Percentiles rank a stretch among this genome's conserved stretches.
Evolutionary conservation across 352 stramenopile species (phyloP).

Genomic region (Phytophthora fragariaefolia): DNA sequence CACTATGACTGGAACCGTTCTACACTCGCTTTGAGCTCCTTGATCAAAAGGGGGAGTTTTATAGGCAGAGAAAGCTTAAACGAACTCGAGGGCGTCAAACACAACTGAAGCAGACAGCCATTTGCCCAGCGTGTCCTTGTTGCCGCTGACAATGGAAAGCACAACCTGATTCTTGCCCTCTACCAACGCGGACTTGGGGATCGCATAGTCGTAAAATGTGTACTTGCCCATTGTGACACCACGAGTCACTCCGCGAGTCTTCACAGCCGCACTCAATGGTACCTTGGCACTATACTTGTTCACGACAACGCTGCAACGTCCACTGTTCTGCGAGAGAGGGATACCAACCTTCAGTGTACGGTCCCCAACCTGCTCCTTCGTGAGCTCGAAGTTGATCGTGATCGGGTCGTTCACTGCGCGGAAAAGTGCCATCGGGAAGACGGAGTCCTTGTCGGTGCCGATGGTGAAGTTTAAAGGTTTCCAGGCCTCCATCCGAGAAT

Average conservation of each 20-base stretch:
- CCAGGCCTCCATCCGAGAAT: conserved; percentile 48
- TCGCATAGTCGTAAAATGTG: conserved; percentile 53
- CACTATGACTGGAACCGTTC: no score
- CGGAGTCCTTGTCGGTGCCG: conserved; percentile 28
- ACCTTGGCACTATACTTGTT: conserved; percentile 49
- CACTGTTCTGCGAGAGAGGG: conserved; percentile 51
- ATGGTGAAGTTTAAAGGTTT: conserved; percentile 37
- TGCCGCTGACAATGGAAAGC: conserved; percentile 52
- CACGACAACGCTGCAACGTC: conserved; percentile 43
- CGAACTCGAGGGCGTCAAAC: conserved; percentile 58
- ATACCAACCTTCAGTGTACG: conserved; percentile 54
- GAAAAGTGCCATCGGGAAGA: conserved; percentile 61
- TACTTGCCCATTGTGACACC: conserved; percentile 58
- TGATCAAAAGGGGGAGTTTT: neutral
- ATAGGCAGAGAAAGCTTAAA: conserved; percentile 20
- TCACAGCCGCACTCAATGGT: conserved; percentile 42
- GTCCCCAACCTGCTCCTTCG: conserved; percentile 29
- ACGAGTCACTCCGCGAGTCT: conserved; percentile 55
- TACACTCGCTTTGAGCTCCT: neutral
- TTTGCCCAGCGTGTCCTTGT: conserved; percentile 39
- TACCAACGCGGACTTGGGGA: conserved; percentile 44
- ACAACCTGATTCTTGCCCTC: conserved; percentile 44
- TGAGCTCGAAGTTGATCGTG: conserved; percentile 49
- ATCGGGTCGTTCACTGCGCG: conserved; percentile 56
- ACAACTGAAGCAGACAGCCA: conserved; percentile 59